Evolutionary conservation across 768 basidiomycete species (phyloP).

Genomic region (Suillus luteus): DNA sequence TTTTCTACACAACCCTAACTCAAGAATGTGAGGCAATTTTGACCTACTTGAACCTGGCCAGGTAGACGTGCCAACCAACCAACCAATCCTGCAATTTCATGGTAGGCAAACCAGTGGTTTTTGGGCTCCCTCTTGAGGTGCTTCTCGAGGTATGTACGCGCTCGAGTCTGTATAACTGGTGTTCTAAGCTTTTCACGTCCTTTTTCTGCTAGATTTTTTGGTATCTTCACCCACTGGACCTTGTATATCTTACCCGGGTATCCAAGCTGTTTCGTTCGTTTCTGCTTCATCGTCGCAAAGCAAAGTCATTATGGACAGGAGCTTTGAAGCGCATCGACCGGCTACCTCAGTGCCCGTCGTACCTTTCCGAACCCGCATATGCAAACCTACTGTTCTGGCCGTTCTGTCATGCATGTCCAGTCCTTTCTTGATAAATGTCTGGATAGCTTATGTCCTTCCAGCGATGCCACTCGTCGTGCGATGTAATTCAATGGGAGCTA

Average conservation of each 20-base stretch:
- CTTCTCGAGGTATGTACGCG: background rate
- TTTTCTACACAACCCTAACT: background rate
- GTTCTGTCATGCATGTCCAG: constrained; percentile 1
- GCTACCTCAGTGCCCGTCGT: constrained; percentile 1
- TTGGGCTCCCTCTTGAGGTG: background rate
- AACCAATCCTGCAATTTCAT: background rate
- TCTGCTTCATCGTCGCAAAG: constrained; percentile 9
- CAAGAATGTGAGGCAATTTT: constrained; percentile 1
- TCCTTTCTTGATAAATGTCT: background rate
- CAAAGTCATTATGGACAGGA: constrained; percentile 3
- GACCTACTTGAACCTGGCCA: background rate
- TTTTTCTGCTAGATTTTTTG: constrained; percentile 2
- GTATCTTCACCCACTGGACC: constrained; percentile 1
- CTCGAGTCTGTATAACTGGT: background rate
- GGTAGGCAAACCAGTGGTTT: background rate
- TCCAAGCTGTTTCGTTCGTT: constrained; percentile 9
- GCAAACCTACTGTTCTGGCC: constrained; percentile 4
- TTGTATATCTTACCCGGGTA: background rate
- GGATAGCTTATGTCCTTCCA: background rate
- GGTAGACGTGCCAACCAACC: background rate
- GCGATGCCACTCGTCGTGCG: background rate
- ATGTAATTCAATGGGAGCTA: constrained; percentile 3
- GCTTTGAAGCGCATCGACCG: constrained; percentile 1
- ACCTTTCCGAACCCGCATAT: constrained; percentile 11
- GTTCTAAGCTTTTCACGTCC: background rate